Conservation (phyloP, 768 basidiomycete genomes). For the Collybia sordida region DNA sequence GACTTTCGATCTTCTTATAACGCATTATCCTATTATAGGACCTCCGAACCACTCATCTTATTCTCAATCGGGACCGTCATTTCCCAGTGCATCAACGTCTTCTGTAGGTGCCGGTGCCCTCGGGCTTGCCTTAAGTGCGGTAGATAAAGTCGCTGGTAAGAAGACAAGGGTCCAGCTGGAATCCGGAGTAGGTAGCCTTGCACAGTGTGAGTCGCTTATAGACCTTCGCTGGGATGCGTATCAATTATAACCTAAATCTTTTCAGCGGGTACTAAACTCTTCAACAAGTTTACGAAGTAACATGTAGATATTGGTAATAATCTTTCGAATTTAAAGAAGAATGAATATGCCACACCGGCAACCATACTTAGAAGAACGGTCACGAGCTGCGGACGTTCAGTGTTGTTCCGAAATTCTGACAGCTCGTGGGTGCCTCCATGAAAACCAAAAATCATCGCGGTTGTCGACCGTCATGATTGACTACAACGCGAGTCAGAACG, state of each 20-base stretch:
- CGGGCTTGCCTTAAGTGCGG: conserved; percentile 44
- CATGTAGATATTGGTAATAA: background rate
- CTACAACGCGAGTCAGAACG: too few species aligned
- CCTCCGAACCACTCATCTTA: conserved; percentile 21
- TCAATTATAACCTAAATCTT: background rate
- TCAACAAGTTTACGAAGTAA: conserved; percentile 45
- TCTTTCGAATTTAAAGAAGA: too few species aligned
- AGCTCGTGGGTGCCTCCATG: too few species aligned
- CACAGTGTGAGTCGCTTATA: conserved; percentile 46
- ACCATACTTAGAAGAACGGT: too few species aligned
- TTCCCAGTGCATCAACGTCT: conserved; percentile 26
- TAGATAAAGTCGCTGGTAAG: conserved; percentile 57
- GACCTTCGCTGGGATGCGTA: too few species aligned
- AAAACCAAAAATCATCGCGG: too few species aligned
- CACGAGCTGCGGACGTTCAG: too few species aligned
- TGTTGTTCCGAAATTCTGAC: too few species aligned
- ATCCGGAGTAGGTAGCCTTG: conserved; percentile 40
- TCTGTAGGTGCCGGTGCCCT: conserved; percentile 25
- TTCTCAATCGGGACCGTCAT: conserved; percentile 21
- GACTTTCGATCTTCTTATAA: background rate
- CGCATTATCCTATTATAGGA: conserved; percentile 16
- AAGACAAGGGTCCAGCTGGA: conserved; percentile 51
- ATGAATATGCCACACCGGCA: too few species aligned
- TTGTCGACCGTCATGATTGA: too few species aligned
- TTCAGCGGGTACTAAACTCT: conserved; percentile 42